Evolutionary conservation across 164 flowering plant genomes (phyloP).

Genomic region (Dillenia suffruticosa): DNA sequence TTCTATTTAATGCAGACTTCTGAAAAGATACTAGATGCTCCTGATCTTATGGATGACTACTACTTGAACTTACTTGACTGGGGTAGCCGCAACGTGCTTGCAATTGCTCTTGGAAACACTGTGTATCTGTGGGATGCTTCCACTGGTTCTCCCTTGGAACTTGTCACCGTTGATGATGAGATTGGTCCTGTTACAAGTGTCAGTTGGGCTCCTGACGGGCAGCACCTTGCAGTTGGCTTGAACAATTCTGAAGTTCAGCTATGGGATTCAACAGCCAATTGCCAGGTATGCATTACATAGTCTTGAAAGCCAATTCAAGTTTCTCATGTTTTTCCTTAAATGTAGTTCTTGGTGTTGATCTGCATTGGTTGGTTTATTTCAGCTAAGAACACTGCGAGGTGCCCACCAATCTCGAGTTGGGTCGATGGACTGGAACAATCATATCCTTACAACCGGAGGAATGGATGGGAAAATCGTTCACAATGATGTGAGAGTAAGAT

Average conservation of each 20-base stretch:
- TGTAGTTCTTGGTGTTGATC: background rate
- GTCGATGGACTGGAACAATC: slow-evolving; percentile 23
- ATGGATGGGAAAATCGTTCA: slow-evolving; percentile 19
- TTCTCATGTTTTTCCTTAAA: background rate
- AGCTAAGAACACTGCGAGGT: slow-evolving; percentile 24
- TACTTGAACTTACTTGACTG: slow-evolving; percentile 24
- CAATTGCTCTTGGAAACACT: slow-evolving; percentile 23
- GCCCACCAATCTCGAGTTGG: slow-evolving; percentile 21
- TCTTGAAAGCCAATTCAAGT: background rate
- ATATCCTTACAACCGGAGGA: slow-evolving; percentile 21
- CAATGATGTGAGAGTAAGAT: slow-evolving; percentile 24
- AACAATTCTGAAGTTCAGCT: slow-evolving; percentile 18
- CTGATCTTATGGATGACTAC: slow-evolving; percentile 22
- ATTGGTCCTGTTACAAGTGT: slow-evolving; percentile 21
- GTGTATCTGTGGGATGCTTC: slow-evolving; percentile 26
- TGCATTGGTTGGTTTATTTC: background rate
- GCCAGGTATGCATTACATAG: slow-evolving; percentile 8
- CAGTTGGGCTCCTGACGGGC: slow-evolving; percentile 21
- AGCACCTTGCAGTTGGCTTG: slow-evolving; percentile 19
- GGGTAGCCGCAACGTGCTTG: slow-evolving; percentile 22
- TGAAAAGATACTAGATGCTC: slow-evolving; percentile 20
- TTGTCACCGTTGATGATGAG: slow-evolving; percentile 25
- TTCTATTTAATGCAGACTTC: slow-evolving; percentile 5
- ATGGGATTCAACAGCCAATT: slow-evolving; percentile 14
- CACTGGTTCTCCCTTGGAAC: slow-evolving; percentile 20